Percentiles rank a stretch among this genome's conserved stretches.
Evolutionary conservation across 345 rosid genomes (phyloP).

Genomic region (Hypericum androsaemum): DNA sequence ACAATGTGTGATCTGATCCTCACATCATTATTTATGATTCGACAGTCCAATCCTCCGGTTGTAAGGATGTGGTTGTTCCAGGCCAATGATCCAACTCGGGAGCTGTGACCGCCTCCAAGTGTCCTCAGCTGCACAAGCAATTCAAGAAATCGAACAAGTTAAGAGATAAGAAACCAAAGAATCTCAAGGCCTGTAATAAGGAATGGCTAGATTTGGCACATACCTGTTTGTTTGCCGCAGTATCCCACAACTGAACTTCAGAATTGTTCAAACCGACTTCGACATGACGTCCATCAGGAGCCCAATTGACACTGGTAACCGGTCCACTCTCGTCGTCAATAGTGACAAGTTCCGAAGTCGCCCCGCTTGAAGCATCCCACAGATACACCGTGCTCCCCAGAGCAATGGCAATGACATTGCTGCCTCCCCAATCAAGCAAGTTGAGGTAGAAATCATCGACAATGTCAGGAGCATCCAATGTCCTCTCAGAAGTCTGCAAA

Average conservation of each 20-base stretch:
- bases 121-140: conserved; percentile 22
- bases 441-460: conserved; percentile 43
- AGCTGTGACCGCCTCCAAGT: conserved; percentile 34
- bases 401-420: conserved; percentile 33
- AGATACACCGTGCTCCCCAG: conserved; percentile 32
- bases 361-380: conserved; percentile 41
- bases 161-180: background rate
- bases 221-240: conserved; percentile 22
- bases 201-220: background rate
- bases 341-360: conserved; percentile 44
- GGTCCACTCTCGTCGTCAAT: conserved; percentile 35
- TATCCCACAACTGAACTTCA: conserved; percentile 47
- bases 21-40: conserved; percentile 40
- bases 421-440: conserved; percentile 43
- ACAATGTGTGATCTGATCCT: conserved; percentile 35
- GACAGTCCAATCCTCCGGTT: conserved; percentile 42
- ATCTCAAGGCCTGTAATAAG: too few species aligned
- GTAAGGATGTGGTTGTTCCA: conserved; percentile 46
- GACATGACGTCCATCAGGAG: conserved; percentile 38
- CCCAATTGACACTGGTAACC: conserved; percentile 46
- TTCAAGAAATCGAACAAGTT: background rate
- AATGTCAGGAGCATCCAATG: conserved; percentile 43
- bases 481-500: conserved; percentile 36
- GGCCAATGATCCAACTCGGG: conserved; percentile 35
- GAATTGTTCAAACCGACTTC: conserved; percentile 45